A percentile compares a stretch with the other conserved stretches of the same genome.
Evolutionary conservation across 768 basidiomycete genomes (phyloP).

Genomic region (Mrakia blollopis): DNA sequence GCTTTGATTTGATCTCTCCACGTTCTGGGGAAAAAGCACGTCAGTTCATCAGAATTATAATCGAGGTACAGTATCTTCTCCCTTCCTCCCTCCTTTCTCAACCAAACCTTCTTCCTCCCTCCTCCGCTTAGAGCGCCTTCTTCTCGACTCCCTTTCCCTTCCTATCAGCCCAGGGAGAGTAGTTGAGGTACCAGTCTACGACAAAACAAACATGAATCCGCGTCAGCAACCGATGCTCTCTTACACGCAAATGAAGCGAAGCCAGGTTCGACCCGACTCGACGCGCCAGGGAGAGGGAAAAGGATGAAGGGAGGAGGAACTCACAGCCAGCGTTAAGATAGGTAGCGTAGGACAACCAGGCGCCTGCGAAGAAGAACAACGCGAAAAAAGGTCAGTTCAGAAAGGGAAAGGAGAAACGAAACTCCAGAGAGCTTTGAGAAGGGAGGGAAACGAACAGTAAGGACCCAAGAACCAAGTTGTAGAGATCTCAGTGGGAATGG

Average conservation of each 20-base stretch:
- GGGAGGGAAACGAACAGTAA: slow-evolving; percentile 52
- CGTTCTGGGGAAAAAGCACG: no score
- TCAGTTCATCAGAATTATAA: no score
- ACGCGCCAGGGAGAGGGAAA: slow-evolving; percentile 12
- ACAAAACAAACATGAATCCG: background rate
- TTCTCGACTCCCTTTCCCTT: background rate
- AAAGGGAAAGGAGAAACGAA: no score
- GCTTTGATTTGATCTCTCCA: no score
- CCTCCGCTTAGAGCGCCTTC: background rate
- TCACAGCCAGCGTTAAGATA: slow-evolving; percentile 60
- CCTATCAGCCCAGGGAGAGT: slow-evolving; percentile 26
- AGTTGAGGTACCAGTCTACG: slow-evolving; percentile 32
- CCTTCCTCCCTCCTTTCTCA: no score
- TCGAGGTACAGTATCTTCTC: no score
- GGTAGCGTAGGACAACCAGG: slow-evolving; percentile 46
- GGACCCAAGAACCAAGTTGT: slow-evolving; percentile 54
- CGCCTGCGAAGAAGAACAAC: slow-evolving; percentile 3
- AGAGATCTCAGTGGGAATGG: slow-evolving; percentile 43
- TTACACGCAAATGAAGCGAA: background rate
- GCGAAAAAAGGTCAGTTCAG: background rate
- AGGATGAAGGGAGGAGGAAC: slow-evolving; percentile 2
- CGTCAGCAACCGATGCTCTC: background rate
- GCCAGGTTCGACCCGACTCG: background rate
- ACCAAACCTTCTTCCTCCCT: background rate
- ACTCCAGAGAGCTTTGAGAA: background rate